Base-by-base conservation (phyloP, 177 flowering plant species). In the Vitis hybrid region DNA sequence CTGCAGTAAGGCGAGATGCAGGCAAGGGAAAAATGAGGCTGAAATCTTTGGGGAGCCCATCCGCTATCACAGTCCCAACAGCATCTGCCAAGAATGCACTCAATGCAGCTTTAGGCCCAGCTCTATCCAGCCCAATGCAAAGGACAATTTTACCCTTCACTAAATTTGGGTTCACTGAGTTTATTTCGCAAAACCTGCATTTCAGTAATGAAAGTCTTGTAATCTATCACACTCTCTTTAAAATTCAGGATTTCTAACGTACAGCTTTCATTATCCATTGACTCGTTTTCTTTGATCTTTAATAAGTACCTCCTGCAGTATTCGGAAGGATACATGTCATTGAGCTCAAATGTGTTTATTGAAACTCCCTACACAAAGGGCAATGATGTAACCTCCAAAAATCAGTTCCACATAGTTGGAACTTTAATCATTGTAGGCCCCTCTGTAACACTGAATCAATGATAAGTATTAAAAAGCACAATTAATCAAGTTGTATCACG, bases 71-170 rank as follows among this genome's bases (percentile, higher is more conserved):
- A 1, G 76, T 58, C 15, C 79, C 82, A n/a, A n/a, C n/a, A 44
- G 79, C 86, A 31, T 77, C 78, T 5, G 72, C 74, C 2, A 3
- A 0, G 10, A 50, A 3, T 9, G 71, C 67, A 3, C 13, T 22
- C 24, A 22, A 22, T 22, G 24, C 24, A 22, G 2, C 69, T 1
- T 4, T 12, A 22, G 24, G 24, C n/a, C 78, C 81, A 3, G 1
- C 1, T 2, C 1, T 10, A 56, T 80, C 24, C 69, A 0, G 2
- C n/a, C 78, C 81, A 3, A 1, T 2, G 3, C 88, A 85, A 1
- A 83, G 14, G 44, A 85, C 85, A 51, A 83, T 78, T 65, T 83
- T 83, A 1, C 85, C 86, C 22, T 77, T 65, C 47, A 82, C 82
- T 19, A 68, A 49, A 0, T 3, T 56, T 6, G 51, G 1, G 33